Percentiles rank a stretch among this genome's conserved stretches.
Conservation (phyloP, 495 filamentous ascomycete species). For the Lepraria neglecta region DNA sequence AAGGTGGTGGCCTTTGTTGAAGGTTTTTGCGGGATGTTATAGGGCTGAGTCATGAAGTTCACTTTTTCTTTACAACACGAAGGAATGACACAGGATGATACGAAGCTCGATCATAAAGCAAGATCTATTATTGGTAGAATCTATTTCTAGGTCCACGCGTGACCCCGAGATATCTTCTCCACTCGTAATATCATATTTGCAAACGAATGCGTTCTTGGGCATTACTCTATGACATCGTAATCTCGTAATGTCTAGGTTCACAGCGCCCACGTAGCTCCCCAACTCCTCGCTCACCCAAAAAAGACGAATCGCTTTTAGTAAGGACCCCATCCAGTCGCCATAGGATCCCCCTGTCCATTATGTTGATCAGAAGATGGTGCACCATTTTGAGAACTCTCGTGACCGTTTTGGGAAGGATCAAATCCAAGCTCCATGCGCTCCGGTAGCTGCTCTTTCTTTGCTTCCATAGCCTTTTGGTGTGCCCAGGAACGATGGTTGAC, state of each 20-base stretch:
- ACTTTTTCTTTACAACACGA: no score
- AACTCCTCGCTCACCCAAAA: constrained; percentile 22
- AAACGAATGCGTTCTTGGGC: not conserved
- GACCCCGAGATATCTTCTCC: not conserved
- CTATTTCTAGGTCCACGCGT: not conserved
- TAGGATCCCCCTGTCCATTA: constrained; percentile 16
- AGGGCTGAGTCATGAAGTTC: not conserved
- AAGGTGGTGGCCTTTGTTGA: not conserved
- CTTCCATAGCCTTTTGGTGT: constrained; percentile 66
- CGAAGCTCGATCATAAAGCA: not conserved
- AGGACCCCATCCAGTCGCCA: constrained; percentile 20
- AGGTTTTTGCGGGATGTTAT: not conserved
- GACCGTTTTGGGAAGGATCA: constrained; percentile 24
- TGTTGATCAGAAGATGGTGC: constrained; percentile 10
- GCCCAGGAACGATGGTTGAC: constrained; percentile 80
- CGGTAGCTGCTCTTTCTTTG: constrained; percentile 70
- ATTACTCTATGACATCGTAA: constrained; percentile 10
- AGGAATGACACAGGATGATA: no score
- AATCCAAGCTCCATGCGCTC: constrained; percentile 66
- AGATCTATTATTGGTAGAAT: not conserved
- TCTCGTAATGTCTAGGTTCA: constrained; percentile 10
- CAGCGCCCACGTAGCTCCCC: constrained; percentile 1
- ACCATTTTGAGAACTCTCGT: constrained; percentile 19
- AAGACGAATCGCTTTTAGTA: constrained; percentile 15
- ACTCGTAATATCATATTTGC: not conserved